Evolutionary conservation across 2,329 filamentous ascomycete genomes (phyloP), one percentile per base, ranked within the genome.

Genomic region (Trichoderma brevicompactum): DNA sequence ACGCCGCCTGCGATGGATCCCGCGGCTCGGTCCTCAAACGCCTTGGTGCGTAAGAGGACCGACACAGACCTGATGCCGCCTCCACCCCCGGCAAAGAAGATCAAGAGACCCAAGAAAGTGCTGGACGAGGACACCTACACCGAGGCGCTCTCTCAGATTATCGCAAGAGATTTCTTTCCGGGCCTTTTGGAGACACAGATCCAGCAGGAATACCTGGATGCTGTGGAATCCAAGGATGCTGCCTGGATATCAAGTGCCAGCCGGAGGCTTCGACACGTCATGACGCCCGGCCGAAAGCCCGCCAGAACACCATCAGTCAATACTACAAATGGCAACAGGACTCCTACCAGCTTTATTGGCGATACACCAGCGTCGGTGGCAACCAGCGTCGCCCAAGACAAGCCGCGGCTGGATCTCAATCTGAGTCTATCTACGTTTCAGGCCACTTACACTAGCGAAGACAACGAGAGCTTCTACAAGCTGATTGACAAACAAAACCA

Each of bases 391-490:
- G 72, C 75, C 15, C 74, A 75, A 17, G 75, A 78, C 58, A 80
- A 79, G 62, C 79, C 80, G 65, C 78, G 83, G 38, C 81, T 92
- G 17, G 89, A 96, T 74, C 87, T 89, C 48, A 89, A 89, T 70
- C 87, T 98, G 82, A 93, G 90, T 66, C 83, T 99, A 1, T 87
- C 89, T 61, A 87, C 89, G 1, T 99, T 97, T 72, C 95, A 99
- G 74, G 85, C 91, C 3, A 94, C 92, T 70, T 98, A 97, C 79
- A 99, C 94, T 1, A 97, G 92, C 73, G 95, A 99, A 77, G 95
- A 99, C 76, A 98, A 98, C 74, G 95, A 97, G 75, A 96, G 92
- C 71, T 98, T 99, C 80, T 96, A 97, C 77, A 90, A 89, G 71
- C 83, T 99, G 1, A 81, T 98, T 34, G 95, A 99, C 79, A 91